These are phyloP conservation scores for Malassezia restricta DNA, from an alignment of 1,284 basidiomycete species.

Conservation along the genomic window DNA sequence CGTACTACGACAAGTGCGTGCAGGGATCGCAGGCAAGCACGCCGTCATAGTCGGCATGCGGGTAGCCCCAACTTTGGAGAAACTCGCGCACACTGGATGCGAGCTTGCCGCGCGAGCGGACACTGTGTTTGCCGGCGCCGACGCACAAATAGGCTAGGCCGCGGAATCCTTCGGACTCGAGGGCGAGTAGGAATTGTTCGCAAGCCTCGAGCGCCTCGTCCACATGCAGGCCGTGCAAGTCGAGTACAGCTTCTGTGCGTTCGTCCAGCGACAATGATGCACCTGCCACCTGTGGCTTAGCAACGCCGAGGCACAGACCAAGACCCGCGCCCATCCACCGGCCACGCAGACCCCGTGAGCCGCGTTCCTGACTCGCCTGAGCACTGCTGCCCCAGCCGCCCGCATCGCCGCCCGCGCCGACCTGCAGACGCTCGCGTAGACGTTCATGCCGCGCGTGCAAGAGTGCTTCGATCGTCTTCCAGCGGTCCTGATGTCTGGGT, in stretches of 20 bases:
- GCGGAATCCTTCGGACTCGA: constrained; percentile 67
- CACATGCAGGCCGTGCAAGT: constrained; percentile 56
- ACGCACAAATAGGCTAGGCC: constrained; percentile 69
- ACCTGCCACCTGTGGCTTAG: constrained; percentile 49
- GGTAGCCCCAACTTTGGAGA: constrained; percentile 68
- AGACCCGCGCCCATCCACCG: constrained; percentile 66
- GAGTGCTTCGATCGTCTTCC: constrained; percentile 55
- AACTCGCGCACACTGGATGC: constrained; percentile 74
- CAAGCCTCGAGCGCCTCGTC: constrained; percentile 81
- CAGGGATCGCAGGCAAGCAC: constrained; percentile 74
- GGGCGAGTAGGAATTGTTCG: constrained; percentile 67
- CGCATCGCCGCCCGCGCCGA: constrained; percentile 14
- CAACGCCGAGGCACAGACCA: constrained; percentile 37
- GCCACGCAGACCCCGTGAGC: constrained; percentile 64
- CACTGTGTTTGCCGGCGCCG: constrained; percentile 87
- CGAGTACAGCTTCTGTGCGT: constrained; percentile 56
- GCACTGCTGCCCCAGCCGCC: constrained; percentile 15
- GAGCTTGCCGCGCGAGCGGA: constrained; percentile 67
- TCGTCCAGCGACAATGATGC: constrained; percentile 56
- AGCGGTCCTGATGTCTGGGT: not conserved
- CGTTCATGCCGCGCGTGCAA: constrained; percentile 59
- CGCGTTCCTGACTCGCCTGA: constrained; percentile 61
- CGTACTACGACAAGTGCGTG: constrained; percentile 52
- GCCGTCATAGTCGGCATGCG: constrained; percentile 85
- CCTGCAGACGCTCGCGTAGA: constrained; percentile 61